These are phyloP conservation scores for Purpureocillium takamizusanense DNA, from an alignment of 2,329 filamentous ascomycete genomes.

Conservation along the genomic window DNA sequence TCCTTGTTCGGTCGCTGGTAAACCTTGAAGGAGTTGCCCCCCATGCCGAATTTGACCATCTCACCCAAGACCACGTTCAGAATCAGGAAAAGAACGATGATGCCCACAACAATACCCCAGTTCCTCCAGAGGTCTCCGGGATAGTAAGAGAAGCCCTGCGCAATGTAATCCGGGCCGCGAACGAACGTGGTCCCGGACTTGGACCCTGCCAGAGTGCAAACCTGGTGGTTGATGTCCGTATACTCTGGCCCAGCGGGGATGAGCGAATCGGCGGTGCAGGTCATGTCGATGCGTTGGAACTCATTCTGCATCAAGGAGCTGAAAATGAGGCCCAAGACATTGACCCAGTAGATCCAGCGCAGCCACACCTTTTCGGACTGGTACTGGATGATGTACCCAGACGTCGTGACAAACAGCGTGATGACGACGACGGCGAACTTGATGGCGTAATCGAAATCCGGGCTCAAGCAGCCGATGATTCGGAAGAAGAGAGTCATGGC, in stretches of 20 bases:
- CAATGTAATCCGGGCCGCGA: conserved; percentile 60
- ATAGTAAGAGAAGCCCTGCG: conserved; percentile 57
- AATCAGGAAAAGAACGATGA: conserved; percentile 67
- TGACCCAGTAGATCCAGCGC: conserved; percentile 73
- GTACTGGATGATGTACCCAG: conserved; percentile 78
- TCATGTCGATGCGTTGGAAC: conserved; percentile 60
- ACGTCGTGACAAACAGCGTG: conserved; percentile 72
- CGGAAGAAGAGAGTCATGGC: conserved; percentile 73
- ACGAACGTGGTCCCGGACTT: conserved; percentile 54
- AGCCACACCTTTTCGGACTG: conserved; percentile 66
- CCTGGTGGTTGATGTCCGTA: conserved; percentile 61
- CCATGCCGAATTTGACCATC: conserved; percentile 66
- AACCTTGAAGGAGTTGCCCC: conserved; percentile 71
- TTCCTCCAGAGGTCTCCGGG: conserved; percentile 69
- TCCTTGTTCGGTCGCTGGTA: conserved; percentile 65
- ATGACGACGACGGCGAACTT: conserved; percentile 74
- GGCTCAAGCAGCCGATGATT: conserved; percentile 64
- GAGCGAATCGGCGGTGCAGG: conserved; percentile 58
- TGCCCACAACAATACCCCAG: conserved; percentile 68
- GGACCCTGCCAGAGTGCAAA: conserved; percentile 72
- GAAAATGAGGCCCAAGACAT: conserved; percentile 67
- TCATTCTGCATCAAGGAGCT: conserved; percentile 80
- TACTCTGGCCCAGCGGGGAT: conserved; percentile 66
- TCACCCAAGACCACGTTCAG: conserved; percentile 75
- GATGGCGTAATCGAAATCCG: conserved; percentile 78